phyloP scores from a whole-genome alignment of 148 eudicot species.

The Nyssa sinensis region DNA sequence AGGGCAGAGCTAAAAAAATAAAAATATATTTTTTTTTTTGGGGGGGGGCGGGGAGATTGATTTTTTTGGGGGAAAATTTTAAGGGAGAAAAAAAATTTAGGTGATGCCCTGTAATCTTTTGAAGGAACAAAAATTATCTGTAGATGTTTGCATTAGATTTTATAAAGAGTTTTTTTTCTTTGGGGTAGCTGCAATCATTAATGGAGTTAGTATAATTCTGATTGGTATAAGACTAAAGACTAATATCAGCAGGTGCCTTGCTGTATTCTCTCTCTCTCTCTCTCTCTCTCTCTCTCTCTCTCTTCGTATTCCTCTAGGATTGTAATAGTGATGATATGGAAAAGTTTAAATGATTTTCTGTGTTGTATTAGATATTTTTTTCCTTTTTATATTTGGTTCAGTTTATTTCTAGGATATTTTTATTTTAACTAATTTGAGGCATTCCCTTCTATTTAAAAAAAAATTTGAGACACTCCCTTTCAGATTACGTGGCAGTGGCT shows the following conservation, averaged over 20 bases:
- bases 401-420: not conserved
- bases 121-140: not conserved
- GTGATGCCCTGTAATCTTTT: not conserved
- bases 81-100: too few species aligned
- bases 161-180: too few species aligned
- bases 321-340: too few species aligned
- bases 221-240: not conserved
- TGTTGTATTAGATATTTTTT: constrained; percentile 4
- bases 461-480: not conserved
- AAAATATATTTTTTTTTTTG: too few species aligned
- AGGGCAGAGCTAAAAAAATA: too few species aligned
- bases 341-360: too few species aligned
- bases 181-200: too few species aligned
- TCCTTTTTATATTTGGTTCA: not conserved
- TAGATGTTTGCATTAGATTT: not conserved
- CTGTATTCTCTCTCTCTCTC: too few species aligned
- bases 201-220: not conserved
- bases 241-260: not conserved
- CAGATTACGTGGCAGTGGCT: constrained; percentile 99
- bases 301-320: too few species aligned
- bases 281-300: not conserved
- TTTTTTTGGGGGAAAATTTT: too few species aligned
- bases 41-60: too few species aligned
- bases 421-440: not conserved
- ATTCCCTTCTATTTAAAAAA: too few species aligned